Percentiles rank a stretch among this genome's conserved stretches.
These are phyloP conservation scores for Trichoderma sp. DNA, from an alignment of 2,329 filamentous ascomycete genomes.

Conservation along the genomic window DNA sequence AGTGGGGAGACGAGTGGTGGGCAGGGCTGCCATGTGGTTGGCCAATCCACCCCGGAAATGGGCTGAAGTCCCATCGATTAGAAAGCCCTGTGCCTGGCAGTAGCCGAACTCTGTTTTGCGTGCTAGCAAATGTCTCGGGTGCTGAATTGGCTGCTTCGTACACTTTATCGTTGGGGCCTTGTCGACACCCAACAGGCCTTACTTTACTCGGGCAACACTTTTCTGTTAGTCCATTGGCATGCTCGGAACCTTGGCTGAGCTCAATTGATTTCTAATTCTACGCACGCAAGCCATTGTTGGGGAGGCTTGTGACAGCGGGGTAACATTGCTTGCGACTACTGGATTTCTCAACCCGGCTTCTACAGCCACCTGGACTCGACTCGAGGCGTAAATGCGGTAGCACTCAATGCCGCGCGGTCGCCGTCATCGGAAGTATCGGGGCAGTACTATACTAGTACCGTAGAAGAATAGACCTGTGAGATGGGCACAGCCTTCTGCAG, in stretches of 20 bases:
- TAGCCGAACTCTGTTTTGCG: slow-evolving; percentile 17
- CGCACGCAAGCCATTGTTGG: not conserved
- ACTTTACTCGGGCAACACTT: not conserved
- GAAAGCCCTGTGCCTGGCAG: slow-evolving; percentile 23
- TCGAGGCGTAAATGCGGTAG: slow-evolving; percentile 3
- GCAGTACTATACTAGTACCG: not conserved
- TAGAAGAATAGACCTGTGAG: not conserved
- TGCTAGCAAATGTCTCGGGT: not conserved
- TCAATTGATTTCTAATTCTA: not conserved
- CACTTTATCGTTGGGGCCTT: not conserved
- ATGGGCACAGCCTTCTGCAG: slow-evolving; percentile 6
- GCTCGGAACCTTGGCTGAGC: not conserved
- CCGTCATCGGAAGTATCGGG: slow-evolving; percentile 22
- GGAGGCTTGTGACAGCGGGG: not conserved
- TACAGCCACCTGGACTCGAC: not conserved
- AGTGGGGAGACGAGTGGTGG: slow-evolving; percentile 6
- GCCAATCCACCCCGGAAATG: slow-evolving; percentile 8
- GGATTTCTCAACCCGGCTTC: not conserved
- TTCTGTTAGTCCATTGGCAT: not conserved
- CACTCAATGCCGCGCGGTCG: not conserved
- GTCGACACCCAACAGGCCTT: not conserved
- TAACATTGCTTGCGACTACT: slow-evolving; percentile 19
- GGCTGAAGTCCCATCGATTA: slow-evolving; percentile 4
- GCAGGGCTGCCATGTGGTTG: slow-evolving; percentile 26
- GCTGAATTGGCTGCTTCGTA: not conserved